A percentile compares a stretch with the other conserved stretches of the same genome.
Evolutionary conservation across 495 filamentous ascomycete species (phyloP).

Genomic region (Hyphodiscus hymeniophilus): DNA sequence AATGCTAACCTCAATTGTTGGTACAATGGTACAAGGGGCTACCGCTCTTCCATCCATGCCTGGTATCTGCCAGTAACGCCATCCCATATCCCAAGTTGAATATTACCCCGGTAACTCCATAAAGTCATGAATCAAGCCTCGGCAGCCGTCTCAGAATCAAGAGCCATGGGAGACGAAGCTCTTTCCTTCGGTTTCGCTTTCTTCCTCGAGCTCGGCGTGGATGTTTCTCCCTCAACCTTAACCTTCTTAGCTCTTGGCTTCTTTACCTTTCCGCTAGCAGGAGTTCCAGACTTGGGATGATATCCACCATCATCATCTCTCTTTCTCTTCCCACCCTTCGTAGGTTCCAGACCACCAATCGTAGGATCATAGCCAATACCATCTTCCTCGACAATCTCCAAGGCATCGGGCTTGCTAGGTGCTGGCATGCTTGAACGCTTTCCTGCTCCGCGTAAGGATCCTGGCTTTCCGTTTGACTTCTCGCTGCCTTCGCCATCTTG

Average conservation of each 20-base stretch:
- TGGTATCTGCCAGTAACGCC: background rate
- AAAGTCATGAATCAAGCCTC: background rate
- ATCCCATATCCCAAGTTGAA: background rate
- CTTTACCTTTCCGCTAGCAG: conserved; percentile 10
- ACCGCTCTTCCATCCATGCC: too few species aligned
- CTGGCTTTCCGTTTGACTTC: conserved; percentile 43
- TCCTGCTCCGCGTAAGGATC: conserved; percentile 27
- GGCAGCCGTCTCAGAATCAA: background rate
- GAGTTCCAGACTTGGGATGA: conserved; percentile 42
- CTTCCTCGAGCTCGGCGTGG: background rate
- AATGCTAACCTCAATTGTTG: too few species aligned
- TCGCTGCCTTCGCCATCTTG: conserved; percentile 67
- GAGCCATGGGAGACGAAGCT: conserved; percentile 1
- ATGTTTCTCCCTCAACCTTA: conserved; percentile 3
- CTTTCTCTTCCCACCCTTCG: conserved; percentile 40
- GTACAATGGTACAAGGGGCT: too few species aligned
- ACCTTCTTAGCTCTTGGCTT: conserved; percentile 17
- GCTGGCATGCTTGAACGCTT: conserved; percentile 31
- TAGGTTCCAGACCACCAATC: conserved; percentile 28
- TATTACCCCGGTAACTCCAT: background rate
- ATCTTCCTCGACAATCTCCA: conserved; percentile 26
- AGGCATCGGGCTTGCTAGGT: conserved; percentile 20
- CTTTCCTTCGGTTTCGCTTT: conserved; percentile 6
- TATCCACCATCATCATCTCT: conserved; percentile 61
- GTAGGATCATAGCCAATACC: conserved; percentile 26